Conservation (phyloP, 345 rosid genomes). For the Acer saccharum region DNA sequence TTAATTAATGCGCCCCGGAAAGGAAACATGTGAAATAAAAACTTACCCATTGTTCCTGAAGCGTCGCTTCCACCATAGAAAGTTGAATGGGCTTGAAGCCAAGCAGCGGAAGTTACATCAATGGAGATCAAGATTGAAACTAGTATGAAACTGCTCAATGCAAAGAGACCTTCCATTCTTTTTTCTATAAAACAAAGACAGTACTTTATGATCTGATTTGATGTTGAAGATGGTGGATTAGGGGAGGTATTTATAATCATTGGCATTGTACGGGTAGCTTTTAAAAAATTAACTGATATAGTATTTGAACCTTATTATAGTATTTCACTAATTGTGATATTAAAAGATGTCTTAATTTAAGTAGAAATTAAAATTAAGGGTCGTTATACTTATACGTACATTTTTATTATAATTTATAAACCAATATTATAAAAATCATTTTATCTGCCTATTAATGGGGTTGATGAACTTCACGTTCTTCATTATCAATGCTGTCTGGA, state of each 20-base stretch:
- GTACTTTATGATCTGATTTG: slow-evolving; percentile 8
- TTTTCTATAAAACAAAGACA: slow-evolving; percentile 7
- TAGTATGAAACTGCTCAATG: slow-evolving; percentile 19
- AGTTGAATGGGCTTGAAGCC: slow-evolving; percentile 60
- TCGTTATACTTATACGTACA: too few species aligned
- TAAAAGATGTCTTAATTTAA: too few species aligned
- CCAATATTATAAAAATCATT: too few species aligned
- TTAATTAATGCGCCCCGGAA: too few species aligned
- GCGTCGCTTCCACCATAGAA: slow-evolving; percentile 71
- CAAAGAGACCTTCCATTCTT: slow-evolving; percentile 35
- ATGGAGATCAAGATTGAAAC: slow-evolving; percentile 33
- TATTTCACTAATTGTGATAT: too few species aligned
- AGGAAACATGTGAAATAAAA: neutral
- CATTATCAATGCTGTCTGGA: neutral
- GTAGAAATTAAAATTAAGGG: too few species aligned
- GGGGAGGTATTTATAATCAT: slow-evolving; percentile 40
- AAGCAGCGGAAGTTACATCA: slow-evolving; percentile 41
- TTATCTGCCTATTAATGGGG: too few species aligned
- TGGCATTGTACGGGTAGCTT: neutral
- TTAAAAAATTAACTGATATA: slow-evolving; percentile 19
- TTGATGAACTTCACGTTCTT: too few species aligned
- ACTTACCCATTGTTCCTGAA: slow-evolving; percentile 63
- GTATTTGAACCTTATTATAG: too few species aligned
- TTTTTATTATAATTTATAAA: too few species aligned
- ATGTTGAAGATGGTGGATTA: slow-evolving; percentile 19